Percentiles rank a stretch among this genome's conserved stretches.
These are phyloP conservation scores for Plasmopara muralis DNA, from an alignment of 352 stramenopile genomes.

Conservation along the genomic window DNA sequence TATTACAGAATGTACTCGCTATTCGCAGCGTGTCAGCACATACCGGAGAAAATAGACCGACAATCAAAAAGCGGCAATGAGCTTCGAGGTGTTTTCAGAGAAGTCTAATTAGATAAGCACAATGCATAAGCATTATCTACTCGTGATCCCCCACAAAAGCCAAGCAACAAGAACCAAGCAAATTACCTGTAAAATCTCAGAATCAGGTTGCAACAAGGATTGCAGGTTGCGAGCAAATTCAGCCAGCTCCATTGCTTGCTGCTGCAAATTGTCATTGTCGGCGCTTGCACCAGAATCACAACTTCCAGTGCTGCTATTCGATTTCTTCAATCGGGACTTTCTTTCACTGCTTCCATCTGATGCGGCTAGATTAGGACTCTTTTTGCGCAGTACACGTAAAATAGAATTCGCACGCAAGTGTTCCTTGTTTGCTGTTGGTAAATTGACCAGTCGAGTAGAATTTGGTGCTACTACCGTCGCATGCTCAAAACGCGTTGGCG, in stretches of 20 bases:
- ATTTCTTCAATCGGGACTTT: slow-evolving; percentile 19
- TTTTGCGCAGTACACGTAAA: slow-evolving; percentile 30
- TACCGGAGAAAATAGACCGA: slow-evolving; percentile 27
- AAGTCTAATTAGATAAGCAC: slow-evolving; percentile 2
- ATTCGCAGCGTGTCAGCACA: not conserved
- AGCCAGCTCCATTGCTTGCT: slow-evolving; percentile 54
- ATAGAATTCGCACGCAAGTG: slow-evolving; percentile 21
- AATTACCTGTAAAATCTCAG: slow-evolving; percentile 16
- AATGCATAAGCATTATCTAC: not conserved
- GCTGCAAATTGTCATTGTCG: slow-evolving; percentile 44
- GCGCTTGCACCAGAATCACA: slow-evolving; percentile 12
- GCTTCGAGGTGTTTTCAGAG: slow-evolving; percentile 6
- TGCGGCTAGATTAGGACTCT: slow-evolving; percentile 31
- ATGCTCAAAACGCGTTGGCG: not conserved
- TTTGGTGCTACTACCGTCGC: not conserved
- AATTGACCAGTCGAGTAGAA: not conserved
- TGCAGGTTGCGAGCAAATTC: slow-evolving; percentile 61
- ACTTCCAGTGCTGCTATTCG: slow-evolving; percentile 10
- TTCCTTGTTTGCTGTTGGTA: slow-evolving; percentile 35
- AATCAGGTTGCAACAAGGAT: slow-evolving; percentile 35
- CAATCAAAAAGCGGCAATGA: slow-evolving; percentile 24
- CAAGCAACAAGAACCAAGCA: not conserved
- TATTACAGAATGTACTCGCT: not conserved
- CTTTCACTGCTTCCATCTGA: slow-evolving; percentile 28
- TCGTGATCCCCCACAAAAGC: not conserved